Evolutionary conservation across 805 yeast species (phyloP), one percentile per base, ranked within the genome.

Genomic region (Komagataella ulmi): DNA sequence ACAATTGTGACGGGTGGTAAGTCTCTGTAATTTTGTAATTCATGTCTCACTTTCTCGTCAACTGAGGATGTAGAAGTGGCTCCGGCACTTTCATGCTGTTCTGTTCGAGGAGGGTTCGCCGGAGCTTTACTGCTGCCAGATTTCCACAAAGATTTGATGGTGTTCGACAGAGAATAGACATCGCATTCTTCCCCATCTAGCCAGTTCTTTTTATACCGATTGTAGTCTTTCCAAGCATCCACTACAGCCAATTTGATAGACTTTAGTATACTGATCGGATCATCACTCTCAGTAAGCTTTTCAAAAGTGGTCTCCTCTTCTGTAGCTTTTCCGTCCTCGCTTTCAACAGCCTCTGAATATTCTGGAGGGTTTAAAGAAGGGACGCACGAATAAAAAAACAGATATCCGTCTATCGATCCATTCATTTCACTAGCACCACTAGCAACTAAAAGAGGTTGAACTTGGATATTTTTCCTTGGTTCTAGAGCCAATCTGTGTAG

Each of bases 391-490:
- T 84, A 85, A 48, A 82, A 80, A 44, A 83, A 71, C 46, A 83
- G 69, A 61, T 85, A 85, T 0, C 90, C 91, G 61, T 83, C 84
- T n/a, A 85, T 75, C 36, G 78, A 72, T 3, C 89, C 90, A 60
- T 85, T 84, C 57, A 85, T 64, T 54, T 84, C 91, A 46, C 87
- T 77, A 4, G 89, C 86, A 1, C 93, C 93, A 44, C 88, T 80
- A 4, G 88, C 91, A 3, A 83, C 86, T 10, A 85, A 63, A 52
- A 85, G 62, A 2, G 90, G 85, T 50, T 79, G 80, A 5, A 88
- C 81, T 10, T 77, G 72, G 0, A 79, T 85, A 3, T 82, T 81
- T 53, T 70, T 68, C 49, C 85, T 61, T 7, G 85, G 85, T 55
- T 77, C 83, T 54, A 79, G 71, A 3, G 85, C 85, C 49, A 85